phyloP scores from a whole-genome alignment of 73 alveolate genomes.

The Paraurostyla sp. region DNA sequence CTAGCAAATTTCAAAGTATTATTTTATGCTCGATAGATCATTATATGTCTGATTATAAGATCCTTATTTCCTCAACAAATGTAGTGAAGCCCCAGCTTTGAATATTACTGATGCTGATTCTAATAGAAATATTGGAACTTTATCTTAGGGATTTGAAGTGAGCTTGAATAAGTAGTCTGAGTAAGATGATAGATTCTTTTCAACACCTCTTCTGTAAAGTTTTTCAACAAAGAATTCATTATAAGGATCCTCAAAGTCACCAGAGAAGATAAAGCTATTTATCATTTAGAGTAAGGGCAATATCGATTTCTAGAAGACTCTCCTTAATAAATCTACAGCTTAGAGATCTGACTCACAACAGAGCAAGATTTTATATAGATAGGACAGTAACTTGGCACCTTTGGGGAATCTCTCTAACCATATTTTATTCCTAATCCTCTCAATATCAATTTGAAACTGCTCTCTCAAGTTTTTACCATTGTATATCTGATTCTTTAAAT shows the following conservation, averaged over 20 bases:
- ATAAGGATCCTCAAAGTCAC: slow-evolving; percentile 70
- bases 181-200: neutral
- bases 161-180: slow-evolving; percentile 11
- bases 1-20: neutral
- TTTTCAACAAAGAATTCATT: slow-evolving; percentile 66
- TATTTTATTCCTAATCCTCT: neutral
- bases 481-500: neutral
- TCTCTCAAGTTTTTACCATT: slow-evolving; percentile 19
- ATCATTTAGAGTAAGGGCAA: slow-evolving; percentile 66
- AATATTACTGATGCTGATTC: slow-evolving; percentile 27
- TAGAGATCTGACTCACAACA: slow-evolving; percentile 60
- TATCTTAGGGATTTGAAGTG: neutral
- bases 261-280: slow-evolving; percentile 26
- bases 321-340: slow-evolving; percentile 34
- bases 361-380: slow-evolving; percentile 54
- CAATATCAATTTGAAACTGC: neutral
- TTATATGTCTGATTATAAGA: neutral
- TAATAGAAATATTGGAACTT: slow-evolving; percentile 26
- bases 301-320: slow-evolving; percentile 39
- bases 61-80: slow-evolving; percentile 7
- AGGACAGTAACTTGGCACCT: slow-evolving; percentile 68
- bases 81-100: slow-evolving; percentile 48
- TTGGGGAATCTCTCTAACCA: slow-evolving; percentile 66
- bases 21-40: neutral
- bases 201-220: slow-evolving; percentile 52